Base-by-base conservation (phyloP, 1,284 basidiomycete species). In the Leccinum pachyderme region DNA sequence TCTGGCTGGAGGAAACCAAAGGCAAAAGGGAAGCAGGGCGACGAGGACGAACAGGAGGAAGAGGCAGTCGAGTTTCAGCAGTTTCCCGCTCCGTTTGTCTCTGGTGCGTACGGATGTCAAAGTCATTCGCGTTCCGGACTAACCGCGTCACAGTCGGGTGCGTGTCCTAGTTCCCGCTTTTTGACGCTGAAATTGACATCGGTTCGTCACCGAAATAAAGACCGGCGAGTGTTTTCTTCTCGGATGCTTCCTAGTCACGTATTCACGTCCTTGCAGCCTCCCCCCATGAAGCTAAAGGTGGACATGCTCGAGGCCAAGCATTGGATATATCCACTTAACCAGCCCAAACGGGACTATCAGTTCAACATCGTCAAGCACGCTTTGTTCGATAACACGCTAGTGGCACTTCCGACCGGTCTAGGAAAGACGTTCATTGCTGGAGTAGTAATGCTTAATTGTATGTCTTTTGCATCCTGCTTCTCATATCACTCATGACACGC, bases 341-440 rank as follows among this genome's bases (percentile, higher is more conserved):
- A 83, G 49, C 84, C 89, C 1, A 93, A 91, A 64, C 87, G 97
- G 58, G 89, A 93, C 63, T 99, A 99, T 68, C 97, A 99, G 65
- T 96, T 83, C 70, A 97, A 98, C 62, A 98, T 99, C 58, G 89
- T 95, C 51, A 86, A 83, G 63, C 81, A 85, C 33, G 91, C 89
- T 64, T 80, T 99, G 29, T 95, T 91, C 63, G 91, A 98, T 49
- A 99, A 99, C 67, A 93, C 93, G 3, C 82, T 99, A 4, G 95
- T 98, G 24, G 91, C 95, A 1, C 76, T 99, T 11, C 97, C 97
- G 0, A 99, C 97, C 0, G 97, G 97, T 56, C 77, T 99, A 6
- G 97, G 97, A 22, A 99, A 99, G 77, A 99, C 97, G 0, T 99
- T 99, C 67, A 91, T 99, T 57, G 97, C 97, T 1, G 95, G 96